Evolutionary conservation across 257 asterid genomes (phyloP).

Genomic region (Perilla frutescens): DNA sequence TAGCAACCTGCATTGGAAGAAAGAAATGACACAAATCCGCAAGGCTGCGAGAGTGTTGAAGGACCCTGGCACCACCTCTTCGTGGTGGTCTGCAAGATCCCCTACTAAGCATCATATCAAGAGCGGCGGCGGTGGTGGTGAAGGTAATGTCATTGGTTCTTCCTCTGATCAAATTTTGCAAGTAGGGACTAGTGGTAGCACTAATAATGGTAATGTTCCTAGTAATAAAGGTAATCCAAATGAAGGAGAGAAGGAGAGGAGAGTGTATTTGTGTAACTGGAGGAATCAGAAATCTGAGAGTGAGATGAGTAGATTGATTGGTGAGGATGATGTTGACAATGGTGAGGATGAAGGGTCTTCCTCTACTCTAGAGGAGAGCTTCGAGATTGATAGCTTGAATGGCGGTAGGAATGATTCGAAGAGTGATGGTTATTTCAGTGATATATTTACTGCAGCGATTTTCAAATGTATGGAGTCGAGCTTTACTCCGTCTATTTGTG

Average conservation of each 20-base stretch:
- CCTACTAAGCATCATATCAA: slow-evolving; percentile 40
- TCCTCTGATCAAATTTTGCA: slow-evolving; percentile 38
- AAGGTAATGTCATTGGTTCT: slow-evolving; percentile 42
- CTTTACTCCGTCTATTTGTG: slow-evolving; percentile 66
- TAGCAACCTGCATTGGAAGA: slow-evolving; percentile 84
- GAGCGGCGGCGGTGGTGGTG: slow-evolving; percentile 23
- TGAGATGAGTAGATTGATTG: slow-evolving; percentile 62
- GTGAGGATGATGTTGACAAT: slow-evolving; percentile 48
- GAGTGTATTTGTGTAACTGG: slow-evolving; percentile 87
- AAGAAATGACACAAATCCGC: slow-evolving; percentile 79
- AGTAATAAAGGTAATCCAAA: slow-evolving; percentile 40
- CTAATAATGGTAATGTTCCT: slow-evolving; percentile 24
- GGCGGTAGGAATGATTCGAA: slow-evolving; percentile 69
- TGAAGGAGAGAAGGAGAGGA: slow-evolving; percentile 54
- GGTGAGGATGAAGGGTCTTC: slow-evolving; percentile 55
- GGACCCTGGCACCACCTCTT: slow-evolving; percentile 91
- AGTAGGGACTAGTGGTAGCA: slow-evolving; percentile 32
- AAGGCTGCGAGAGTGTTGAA: slow-evolving; percentile 76
- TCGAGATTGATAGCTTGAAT: slow-evolving; percentile 57
- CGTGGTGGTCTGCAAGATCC: slow-evolving; percentile 85
- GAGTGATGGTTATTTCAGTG: slow-evolving; percentile 73
- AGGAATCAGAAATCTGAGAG: slow-evolving; percentile 79
- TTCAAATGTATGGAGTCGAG: slow-evolving; percentile 65
- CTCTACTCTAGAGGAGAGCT: slow-evolving; percentile 58
- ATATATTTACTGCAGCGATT: slow-evolving; percentile 56